Evolutionary conservation across 768 basidiomycete species (phyloP), one percentile per base, ranked within the genome.

Genomic region (Amanita exitialis): DNA sequence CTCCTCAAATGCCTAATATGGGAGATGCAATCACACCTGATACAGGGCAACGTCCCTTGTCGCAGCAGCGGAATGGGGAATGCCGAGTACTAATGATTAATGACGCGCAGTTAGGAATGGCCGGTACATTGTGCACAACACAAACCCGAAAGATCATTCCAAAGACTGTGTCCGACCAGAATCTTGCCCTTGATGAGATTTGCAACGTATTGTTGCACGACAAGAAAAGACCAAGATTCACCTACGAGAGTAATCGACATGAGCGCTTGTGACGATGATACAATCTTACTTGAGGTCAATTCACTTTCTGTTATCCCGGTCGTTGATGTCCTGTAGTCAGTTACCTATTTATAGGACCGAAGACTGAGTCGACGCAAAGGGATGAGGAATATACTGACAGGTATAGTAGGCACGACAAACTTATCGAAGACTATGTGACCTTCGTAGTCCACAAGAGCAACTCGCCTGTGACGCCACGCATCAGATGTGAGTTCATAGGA

Each of bases 31-130:
- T 27, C 60, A 35, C 53, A 76, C 77, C 65, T 71, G 76, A 65
- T 88, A 91, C 28, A 91, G 66, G 3, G 81, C 88, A 48, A 89
- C 86, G 61, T 91, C 89, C 46, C 89, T 78, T 10, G 89, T 90
- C 44, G 74, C 71, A 6, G 84, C 82, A 13, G 87, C 86, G 30
- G 82, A 77, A 65, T 90, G 87, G 13, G 86, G 84, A 53, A 90
- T 81, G 15, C 87, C 88, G 47, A 90, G 74, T 15, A 90, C 87
- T 87, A 58, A 41, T 51, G 25, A 54, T 55, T 41, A 56, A 32
- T 36, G 52, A 44, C 6, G n/a, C 35, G 34, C 42, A 49, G 47
- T 45, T 37, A 39, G 21, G n/a, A 27, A 20, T 34, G 16, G 8
- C 10, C n/a, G 15, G 43, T 44, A 10, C 20, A 32, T 32, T 13